Evolutionary conservation across 805 yeast genomes (phyloP).

Genomic region (Isabelozyma heimii): DNA sequence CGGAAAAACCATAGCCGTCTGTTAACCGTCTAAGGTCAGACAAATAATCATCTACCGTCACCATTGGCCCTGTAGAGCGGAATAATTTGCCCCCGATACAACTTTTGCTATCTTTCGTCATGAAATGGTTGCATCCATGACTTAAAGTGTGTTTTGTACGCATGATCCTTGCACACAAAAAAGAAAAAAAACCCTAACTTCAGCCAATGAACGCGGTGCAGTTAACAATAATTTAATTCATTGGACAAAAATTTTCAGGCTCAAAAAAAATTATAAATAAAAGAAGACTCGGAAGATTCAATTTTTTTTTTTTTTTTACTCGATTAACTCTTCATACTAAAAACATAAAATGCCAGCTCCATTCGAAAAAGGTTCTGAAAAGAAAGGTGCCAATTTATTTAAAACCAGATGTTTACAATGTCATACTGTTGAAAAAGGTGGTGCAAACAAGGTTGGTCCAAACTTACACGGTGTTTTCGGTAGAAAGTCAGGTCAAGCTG

Average conservation of each 20-base stretch:
- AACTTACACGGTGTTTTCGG: conserved; percentile 94
- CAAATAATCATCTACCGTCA: background rate
- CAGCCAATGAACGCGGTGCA: conserved; percentile 1
- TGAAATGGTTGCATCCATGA: too few relatives aligned
- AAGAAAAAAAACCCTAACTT: background rate
- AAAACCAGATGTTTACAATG: conserved; percentile 99
- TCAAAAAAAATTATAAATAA: background rate
- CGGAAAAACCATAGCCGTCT: too few relatives aligned
- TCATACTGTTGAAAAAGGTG: conserved; percentile 95
- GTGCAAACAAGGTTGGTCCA: conserved; percentile 99
- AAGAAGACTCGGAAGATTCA: background rate
- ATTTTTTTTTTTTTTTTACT: background rate
- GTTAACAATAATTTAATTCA: conserved; percentile 1
- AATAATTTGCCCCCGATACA: too few relatives aligned
- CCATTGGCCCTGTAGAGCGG: background rate
- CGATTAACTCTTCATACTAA: conserved; percentile 1
- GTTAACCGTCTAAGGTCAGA: too few relatives aligned
- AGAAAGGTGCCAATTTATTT: conserved; percentile 96
- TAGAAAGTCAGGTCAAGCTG: conserved; percentile 88
- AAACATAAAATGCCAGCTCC: conserved; percentile 39
- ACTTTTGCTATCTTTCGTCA: too few relatives aligned
- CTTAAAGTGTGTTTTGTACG: background rate
- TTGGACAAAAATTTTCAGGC: conserved; percentile 1
- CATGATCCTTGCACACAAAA: background rate
- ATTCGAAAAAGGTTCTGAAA: conserved; percentile 44